Conservation (phyloP, 164 flowering plant genomes). For the Annona cherimola region DNA sequence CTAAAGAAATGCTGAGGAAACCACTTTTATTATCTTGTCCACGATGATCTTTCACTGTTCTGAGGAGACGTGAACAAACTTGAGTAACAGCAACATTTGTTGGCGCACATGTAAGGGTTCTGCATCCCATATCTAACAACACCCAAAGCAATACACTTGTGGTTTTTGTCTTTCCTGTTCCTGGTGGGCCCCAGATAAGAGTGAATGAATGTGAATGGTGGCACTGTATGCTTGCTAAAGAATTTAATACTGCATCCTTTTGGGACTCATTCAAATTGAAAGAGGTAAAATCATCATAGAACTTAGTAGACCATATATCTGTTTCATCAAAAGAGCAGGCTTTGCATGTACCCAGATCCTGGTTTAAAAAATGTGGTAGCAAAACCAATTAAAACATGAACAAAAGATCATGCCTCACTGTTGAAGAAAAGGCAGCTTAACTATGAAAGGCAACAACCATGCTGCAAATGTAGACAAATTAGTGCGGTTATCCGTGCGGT, state of each 20-base stretch:
- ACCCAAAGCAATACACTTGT: conserved; percentile 32
- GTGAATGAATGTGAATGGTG: conserved; percentile 32
- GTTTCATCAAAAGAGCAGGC: conserved; percentile 18
- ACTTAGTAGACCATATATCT: conserved; percentile 1
- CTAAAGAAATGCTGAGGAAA: conserved; percentile 26
- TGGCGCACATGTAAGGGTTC: conserved; percentile 65
- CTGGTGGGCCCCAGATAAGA: conserved; percentile 85
- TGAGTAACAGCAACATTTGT: conserved; percentile 64
- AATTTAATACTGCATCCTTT: conserved; percentile 30
- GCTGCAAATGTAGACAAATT: neutral
- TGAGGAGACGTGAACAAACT: conserved; percentile 47
- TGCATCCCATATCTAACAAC: conserved; percentile 30
- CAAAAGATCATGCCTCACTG: neutral
- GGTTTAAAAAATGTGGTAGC: conserved; percentile 1
- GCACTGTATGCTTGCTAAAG: conserved; percentile 27
- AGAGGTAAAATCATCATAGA: neutral
- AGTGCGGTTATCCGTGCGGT: no score
- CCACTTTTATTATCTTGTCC: neutral
- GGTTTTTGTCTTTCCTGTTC: conserved; percentile 79
- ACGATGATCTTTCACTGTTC: conserved; percentile 27
- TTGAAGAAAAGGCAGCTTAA: neutral
- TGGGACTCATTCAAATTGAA: conserved; percentile 54
- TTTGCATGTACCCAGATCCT: conserved; percentile 31
- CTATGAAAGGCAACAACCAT: neutral
- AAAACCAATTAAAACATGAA: neutral